Evolutionary conservation across 441 rosid genomes (phyloP), one percentile per base, ranked within the genome.

Genomic region (Corymbia citriodora): DNA sequence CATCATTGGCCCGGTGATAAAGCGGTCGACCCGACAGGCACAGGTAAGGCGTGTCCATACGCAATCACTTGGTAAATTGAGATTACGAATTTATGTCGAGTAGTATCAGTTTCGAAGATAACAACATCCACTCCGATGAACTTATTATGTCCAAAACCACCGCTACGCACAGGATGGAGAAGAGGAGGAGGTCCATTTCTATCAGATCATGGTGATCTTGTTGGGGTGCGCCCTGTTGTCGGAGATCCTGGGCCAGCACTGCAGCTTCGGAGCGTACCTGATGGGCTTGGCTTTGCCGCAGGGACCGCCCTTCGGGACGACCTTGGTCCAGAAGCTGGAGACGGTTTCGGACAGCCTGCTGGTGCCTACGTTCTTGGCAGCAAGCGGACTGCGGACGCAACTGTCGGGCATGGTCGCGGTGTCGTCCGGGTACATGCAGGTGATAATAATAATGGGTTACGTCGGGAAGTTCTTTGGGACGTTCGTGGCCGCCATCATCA

Each of bases 401-500:
- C 29, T 74, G 29, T 74, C 85, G 27, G 45, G 52, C 52, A 8
- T 74, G n/a, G 85, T 74, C 50, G n/a, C 4, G 89, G 87, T 70
- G 57, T 65, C 1, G 13, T 93, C 19, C 91, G 92, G 17, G 90
- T 92, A 9, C 91, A 87, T 27, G 91, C 53, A 59, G 72, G 31
- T 40, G 31, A 61, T 88, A 61, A 88, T 88, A 33, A n/a, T 19
- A 21, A 18, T 93, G 65, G 63, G 93, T 33, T 92, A 92, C 50
- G 48, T 90, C 4, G 90, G 92, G 55, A 94, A 94, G 92, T 91
- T 94, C 90, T 79, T 82, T 7, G 95, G 95, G 11, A 88, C 92
- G 9, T 61, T 89, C 10, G 83, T 90, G 29, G 92, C 94, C 8
- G 88, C 94, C 6, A 89, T 92, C 90, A 21, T 70, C 65, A 91